phyloP scores from a whole-genome alignment of 225 moss, liverwort and hornwort species.

The Climacium dendroides region DNA sequence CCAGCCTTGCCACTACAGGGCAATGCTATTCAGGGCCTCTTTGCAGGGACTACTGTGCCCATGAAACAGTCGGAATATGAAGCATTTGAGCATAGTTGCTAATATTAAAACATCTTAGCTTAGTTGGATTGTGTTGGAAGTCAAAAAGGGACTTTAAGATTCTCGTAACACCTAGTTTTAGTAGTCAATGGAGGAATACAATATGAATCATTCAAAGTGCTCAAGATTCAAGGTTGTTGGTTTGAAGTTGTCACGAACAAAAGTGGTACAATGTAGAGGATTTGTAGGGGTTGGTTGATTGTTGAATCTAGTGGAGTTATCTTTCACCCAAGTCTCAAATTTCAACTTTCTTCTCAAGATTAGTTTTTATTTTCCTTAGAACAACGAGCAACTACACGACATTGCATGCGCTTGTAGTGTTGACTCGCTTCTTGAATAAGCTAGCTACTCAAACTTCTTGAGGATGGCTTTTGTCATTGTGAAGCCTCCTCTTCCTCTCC shows the following conservation, averaged over 20 bases:
- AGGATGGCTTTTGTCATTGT: not conserved
- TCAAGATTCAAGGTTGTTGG: not conserved
- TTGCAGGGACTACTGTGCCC: not conserved
- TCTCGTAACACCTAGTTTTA: too few relatives aligned
- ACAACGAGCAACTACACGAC: not conserved
- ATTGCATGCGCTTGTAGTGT: rapidly evolving
- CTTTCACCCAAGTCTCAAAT: not conserved
- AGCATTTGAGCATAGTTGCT: not conserved
- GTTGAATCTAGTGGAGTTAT: not conserved
- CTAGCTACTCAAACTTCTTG: not conserved
- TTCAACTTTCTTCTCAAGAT: not conserved
- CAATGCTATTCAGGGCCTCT: not conserved
- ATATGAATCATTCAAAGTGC: too few relatives aligned
- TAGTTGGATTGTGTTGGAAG: not conserved
- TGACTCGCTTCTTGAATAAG: not conserved
- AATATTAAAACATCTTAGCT: not conserved
- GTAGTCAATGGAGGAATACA: not conserved
- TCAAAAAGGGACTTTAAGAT: not conserved
- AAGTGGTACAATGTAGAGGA: not conserved
- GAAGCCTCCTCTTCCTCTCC: not conserved
- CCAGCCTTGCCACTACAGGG: not conserved
- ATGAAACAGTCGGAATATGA: not conserved
- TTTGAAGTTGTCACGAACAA: not conserved
- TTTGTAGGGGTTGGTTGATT: rapidly evolving
- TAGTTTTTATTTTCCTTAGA: too few relatives aligned